Conservation (phyloP, 2,329 filamentous ascomycete species). For the Tolypocladium ovalisporum region DNA sequence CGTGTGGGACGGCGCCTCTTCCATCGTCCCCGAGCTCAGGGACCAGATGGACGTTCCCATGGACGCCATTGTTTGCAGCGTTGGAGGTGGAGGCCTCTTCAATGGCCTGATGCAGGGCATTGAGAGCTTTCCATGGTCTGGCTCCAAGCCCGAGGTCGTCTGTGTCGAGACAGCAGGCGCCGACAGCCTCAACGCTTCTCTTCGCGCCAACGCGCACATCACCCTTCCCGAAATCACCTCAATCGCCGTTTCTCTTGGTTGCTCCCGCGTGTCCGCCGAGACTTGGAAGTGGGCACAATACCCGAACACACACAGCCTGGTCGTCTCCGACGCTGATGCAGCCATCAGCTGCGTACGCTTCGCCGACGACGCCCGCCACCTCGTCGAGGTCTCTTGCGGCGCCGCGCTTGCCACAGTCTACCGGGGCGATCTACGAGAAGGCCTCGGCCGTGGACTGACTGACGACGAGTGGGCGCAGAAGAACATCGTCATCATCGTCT, state of each 20-base stretch:
- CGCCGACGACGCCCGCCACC: slow-evolving; percentile 67
- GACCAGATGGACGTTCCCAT: slow-evolving; percentile 34
- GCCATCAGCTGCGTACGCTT: slow-evolving; percentile 66
- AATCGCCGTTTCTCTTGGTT: slow-evolving; percentile 64
- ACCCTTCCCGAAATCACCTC: slow-evolving; percentile 63
- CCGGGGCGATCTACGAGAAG: slow-evolving; percentile 47
- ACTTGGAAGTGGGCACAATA: slow-evolving; percentile 53
- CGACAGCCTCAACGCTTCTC: slow-evolving; percentile 53
- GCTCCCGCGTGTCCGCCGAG: slow-evolving; percentile 55
- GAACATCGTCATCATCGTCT: slow-evolving; percentile 76
- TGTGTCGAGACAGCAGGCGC: slow-evolving; percentile 70
- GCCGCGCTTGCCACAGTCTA: slow-evolving; percentile 65
- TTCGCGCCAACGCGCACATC: slow-evolving; percentile 45
- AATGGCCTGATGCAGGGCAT: slow-evolving; percentile 66
- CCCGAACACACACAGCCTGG: slow-evolving; percentile 25
- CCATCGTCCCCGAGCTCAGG: slow-evolving; percentile 41
- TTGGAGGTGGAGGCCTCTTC: slow-evolving; percentile 72
- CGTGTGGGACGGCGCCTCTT: slow-evolving; percentile 56
- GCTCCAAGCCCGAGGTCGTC: slow-evolving; percentile 40
- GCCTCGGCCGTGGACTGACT: slow-evolving; percentile 40
- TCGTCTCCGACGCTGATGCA: slow-evolving; percentile 51
- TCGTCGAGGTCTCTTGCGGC: slow-evolving; percentile 80
- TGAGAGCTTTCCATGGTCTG: slow-evolving; percentile 29
- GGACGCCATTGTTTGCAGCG: slow-evolving; percentile 64
- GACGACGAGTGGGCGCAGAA: slow-evolving; percentile 51